Evolutionary conservation across 2,329 filamentous ascomycete genomes (phyloP), one percentile per base, ranked within the genome.

Genomic region (Aspergillus floridensis): DNA sequence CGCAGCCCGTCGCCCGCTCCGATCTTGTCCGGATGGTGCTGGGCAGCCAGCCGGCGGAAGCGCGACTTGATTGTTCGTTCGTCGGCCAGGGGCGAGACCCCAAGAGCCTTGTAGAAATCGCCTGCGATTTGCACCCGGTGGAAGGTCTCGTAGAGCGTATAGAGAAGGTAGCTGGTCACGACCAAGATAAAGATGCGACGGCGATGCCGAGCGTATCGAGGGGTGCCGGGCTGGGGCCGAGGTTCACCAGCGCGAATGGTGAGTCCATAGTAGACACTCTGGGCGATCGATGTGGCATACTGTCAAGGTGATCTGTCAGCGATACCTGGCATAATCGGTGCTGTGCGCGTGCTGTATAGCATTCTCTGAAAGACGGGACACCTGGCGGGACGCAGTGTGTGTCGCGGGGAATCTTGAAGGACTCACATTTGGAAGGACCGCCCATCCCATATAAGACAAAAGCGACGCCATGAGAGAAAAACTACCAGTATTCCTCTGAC

Each of bases 121-220:
- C 89, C 87, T 1, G 82, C 80, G 49, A 83, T 80, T 63, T 86
- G 88, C 29, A 96, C 82, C 63, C 91, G 87, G 79, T 90, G 87
- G 81, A 96, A 91, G 69, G 92, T 89, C 78, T 98, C 93, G 79
- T 93, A 95, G 69, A 98, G 86, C 50, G 92, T 96, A 81, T 96
- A 97, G 65, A 89, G 78, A 41, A 98, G 90, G 79, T 98, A 99
- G 61, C 85, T 79, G 52, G 88, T 81, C 53, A 98, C 88, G 69
- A 98, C 91, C 66, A 88, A 80, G 71, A 93, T 88, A 74, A 95
- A 88, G 73, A 97, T 93, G 68, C 87, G 85, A 59, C 90, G 89
- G 61, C 92, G 88, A 79, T 98, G 91, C 59, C 84, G 82, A 63
- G 83, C 81, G 74, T 86, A 91, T 65, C 87, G 87, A 2, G 86